A percentile compares a stretch with the other conserved stretches of the same genome.
These are phyloP conservation scores for Exophiala phaeomuriformis DNA, from an alignment of 2,329 filamentous ascomycete species.

Conservation along the genomic window DNA sequence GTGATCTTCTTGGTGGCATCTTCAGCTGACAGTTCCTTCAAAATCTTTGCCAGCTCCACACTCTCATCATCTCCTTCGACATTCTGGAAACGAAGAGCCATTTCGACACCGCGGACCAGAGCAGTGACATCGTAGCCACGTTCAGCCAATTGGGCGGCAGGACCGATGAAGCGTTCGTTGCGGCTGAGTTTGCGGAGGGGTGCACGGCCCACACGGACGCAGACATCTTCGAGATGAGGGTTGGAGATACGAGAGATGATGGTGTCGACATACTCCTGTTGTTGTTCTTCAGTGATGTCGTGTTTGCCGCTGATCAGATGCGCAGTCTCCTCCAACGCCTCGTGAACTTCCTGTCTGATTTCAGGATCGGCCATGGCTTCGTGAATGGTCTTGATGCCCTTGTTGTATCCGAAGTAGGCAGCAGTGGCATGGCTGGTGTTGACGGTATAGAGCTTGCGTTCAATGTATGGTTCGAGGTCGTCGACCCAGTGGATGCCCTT, in stretches of 20 bases:
- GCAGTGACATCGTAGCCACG: constrained; percentile 63
- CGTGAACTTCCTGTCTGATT: constrained; percentile 72
- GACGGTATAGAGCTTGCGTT: constrained; percentile 98
- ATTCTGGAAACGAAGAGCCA: constrained; percentile 92
- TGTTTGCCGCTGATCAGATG: constrained; percentile 82
- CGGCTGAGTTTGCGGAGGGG: constrained; percentile 88
- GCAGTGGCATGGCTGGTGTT: constrained; percentile 96
- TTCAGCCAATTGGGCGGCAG: constrained; percentile 82
- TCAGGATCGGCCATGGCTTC: constrained; percentile 75
- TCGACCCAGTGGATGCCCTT: constrained; percentile 89
- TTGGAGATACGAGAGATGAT: constrained; percentile 92
- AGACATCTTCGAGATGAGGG: constrained; percentile 68
- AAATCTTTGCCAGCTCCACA: constrained; percentile 72
- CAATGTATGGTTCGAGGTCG: constrained; percentile 87
- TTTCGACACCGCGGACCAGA: constrained; percentile 77
- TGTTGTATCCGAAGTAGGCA: constrained; percentile 87
- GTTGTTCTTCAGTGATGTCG: constrained; percentile 64
- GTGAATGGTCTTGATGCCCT: constrained; percentile 78
- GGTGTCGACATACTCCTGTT: constrained; percentile 80
- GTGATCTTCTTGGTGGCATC: constrained; percentile 74
- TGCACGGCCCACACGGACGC: constrained; percentile 90
- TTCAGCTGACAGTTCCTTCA: constrained; percentile 64
- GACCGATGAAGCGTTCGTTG: constrained; percentile 93
- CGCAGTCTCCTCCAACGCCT: constrained; percentile 77
- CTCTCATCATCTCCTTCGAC: constrained; percentile 89